Conservation (phyloP, 352 stramenopile species). For the Halophytophthora polymorphica region DNA sequence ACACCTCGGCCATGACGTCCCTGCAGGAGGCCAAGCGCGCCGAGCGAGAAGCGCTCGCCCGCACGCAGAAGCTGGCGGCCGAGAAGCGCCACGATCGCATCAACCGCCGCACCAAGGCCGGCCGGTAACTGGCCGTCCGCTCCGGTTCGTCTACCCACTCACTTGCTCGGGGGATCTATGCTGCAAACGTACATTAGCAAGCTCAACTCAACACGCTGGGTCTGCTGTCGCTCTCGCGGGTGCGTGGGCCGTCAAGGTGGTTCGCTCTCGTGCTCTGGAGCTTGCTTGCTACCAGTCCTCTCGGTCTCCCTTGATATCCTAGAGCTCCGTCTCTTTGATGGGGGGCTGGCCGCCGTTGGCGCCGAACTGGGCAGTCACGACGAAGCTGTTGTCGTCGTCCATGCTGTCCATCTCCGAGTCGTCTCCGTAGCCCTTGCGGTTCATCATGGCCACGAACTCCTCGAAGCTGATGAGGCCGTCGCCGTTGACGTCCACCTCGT, state of each 20-base stretch:
- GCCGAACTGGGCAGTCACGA: constrained; percentile 40
- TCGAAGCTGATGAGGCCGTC: constrained; percentile 92
- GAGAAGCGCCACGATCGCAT: constrained; percentile 82
- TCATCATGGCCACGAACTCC: constrained; percentile 92
- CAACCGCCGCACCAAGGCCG: constrained; percentile 62
- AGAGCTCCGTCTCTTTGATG: constrained; percentile 80
- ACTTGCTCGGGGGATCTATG: not conserved
- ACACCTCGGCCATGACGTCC: constrained; percentile 21
- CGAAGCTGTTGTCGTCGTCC: constrained; percentile 53
- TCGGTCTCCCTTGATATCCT: constrained; percentile 18
- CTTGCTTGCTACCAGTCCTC: constrained; percentile 13
- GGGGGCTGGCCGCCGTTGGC: constrained; percentile 17
- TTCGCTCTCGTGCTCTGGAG: constrained; percentile 4
- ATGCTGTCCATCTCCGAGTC: constrained; percentile 67
- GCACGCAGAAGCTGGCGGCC: constrained; percentile 58
- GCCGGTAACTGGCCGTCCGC: constrained; percentile 15
- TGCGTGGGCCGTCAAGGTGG: not conserved
- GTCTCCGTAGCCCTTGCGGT: constrained; percentile 79
- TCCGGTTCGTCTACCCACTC: no score
- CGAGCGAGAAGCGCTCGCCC: constrained; percentile 61
- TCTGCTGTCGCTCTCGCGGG: constrained; percentile 13
- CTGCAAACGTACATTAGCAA: constrained; percentile 2
- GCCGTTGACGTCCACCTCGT: constrained; percentile 89
- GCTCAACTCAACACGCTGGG: constrained; percentile 5
- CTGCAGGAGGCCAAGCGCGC: constrained; percentile 51